These are phyloP conservation scores for Chenopodium quinoa DNA, from an alignment of 148 eudicot species.

Conservation along the genomic window DNA sequence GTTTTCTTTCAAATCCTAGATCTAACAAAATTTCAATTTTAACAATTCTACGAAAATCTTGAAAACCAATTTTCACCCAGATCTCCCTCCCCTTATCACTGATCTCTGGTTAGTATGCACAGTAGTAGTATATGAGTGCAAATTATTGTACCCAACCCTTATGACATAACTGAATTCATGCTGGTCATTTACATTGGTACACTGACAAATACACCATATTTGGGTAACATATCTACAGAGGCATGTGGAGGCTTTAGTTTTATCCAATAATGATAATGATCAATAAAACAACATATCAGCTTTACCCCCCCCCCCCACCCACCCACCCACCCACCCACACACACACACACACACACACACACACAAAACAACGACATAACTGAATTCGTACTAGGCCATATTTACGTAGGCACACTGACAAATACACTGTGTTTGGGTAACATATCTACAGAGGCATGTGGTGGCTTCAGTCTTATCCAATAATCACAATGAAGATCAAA, in stretches of 20 bases:
- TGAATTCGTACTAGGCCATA: not conserved
- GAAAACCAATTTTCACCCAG: not conserved
- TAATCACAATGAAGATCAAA: no score
- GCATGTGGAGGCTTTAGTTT: not conserved
- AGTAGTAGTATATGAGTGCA: not conserved
- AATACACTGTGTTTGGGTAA: not conserved
- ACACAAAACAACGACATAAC: not conserved
- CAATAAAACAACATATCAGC: not conserved
- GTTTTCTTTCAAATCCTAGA: not conserved
- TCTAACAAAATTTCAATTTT: not conserved
- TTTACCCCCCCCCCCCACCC: not conserved
- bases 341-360: no score
- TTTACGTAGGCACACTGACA: not conserved
- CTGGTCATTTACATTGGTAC: not conserved
- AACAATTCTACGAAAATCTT: not conserved
- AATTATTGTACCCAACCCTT: not conserved
- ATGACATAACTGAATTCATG: not conserved
- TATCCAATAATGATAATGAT: not conserved
- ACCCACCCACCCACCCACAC: no score
- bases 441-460: not conserved
- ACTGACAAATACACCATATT: not conserved
- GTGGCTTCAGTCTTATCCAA: not conserved
- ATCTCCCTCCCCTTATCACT: not conserved
- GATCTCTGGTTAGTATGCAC: not conserved
- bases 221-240: not conserved